Conservation (phyloP, 495 filamentous ascomycete genomes). For the Astrothelium subdiscretum region DNA sequence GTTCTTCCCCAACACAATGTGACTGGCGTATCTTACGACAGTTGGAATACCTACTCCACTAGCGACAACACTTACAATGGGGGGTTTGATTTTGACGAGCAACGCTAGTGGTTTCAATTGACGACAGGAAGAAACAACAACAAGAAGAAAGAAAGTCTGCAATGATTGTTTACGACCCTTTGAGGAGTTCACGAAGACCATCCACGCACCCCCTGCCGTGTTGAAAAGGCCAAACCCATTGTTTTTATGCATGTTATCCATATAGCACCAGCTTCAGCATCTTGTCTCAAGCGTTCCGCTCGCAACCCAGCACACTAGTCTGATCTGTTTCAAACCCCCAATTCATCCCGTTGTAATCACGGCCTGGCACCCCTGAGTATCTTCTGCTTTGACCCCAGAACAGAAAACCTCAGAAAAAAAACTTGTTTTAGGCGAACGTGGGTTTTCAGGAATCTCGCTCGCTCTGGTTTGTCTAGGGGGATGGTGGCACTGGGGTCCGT, state of each 20-base stretch:
- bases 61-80: not conserved
- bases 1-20: conserved; percentile 4
- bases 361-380: not conserved
- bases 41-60: not conserved
- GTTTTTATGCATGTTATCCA: not conserved
- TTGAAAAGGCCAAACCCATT: not conserved
- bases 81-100: not conserved
- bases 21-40: not conserved
- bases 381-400: not conserved
- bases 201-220: not conserved
- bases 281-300: not conserved
- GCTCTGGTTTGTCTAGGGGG: not conserved
- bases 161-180: not conserved
- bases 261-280: not conserved
- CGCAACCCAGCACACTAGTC: not conserved
- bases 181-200: not conserved
- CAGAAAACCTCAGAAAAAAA: conserved; percentile 1
- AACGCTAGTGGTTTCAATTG: not conserved
- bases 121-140: not conserved
- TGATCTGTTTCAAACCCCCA: not conserved
- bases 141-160: not conserved
- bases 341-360: not conserved
- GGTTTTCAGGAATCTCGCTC: too few relatives aligned
- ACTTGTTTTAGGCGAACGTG: not conserved
- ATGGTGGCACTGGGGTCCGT: not conserved